phyloP scores from a whole-genome alignment of 352 stramenopile species.

The Globisporangium cederbergense region DNA sequence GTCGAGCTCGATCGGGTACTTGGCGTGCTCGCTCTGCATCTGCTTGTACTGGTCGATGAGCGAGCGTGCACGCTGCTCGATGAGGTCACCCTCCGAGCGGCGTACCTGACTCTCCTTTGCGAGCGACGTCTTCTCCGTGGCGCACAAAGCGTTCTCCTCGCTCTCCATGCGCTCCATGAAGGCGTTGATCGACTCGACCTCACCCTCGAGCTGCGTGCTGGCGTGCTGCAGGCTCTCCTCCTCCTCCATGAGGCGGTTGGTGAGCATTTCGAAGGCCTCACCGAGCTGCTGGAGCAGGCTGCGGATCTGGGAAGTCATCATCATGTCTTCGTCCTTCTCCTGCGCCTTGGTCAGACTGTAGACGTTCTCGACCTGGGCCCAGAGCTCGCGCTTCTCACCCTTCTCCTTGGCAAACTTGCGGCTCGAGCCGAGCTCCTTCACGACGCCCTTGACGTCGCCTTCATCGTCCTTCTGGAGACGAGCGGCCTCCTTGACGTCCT shows the following conservation, averaged over 20 bases:
- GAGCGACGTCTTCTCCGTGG: slow-evolving; percentile 84
- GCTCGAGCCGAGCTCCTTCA: slow-evolving; percentile 61
- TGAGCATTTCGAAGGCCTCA: slow-evolving; percentile 87
- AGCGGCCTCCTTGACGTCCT: slow-evolving; percentile 78
- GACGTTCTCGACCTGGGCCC: slow-evolving; percentile 81
- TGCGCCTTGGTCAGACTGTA: slow-evolving; percentile 79
- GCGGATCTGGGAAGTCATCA: slow-evolving; percentile 90
- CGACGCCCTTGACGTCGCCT: slow-evolving; percentile 64
- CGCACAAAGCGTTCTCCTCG: slow-evolving; percentile 76
- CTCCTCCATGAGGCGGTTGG: slow-evolving; percentile 82
- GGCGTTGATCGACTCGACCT: slow-evolving; percentile 85
- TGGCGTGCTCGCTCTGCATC: slow-evolving; percentile 83
- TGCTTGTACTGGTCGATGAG: slow-evolving; percentile 88
- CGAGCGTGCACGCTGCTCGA: slow-evolving; percentile 79
- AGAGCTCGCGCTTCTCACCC: slow-evolving; percentile 82
- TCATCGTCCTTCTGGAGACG: slow-evolving; percentile 86
- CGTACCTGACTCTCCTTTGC: slow-evolving; percentile 82
- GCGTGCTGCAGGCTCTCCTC: slow-evolving; percentile 84
- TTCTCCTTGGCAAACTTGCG: slow-evolving; percentile 69
- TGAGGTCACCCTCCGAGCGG: slow-evolving; percentile 73
- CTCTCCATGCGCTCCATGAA: slow-evolving; percentile 91
- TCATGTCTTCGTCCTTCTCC: slow-evolving; percentile 90
- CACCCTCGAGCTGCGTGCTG: slow-evolving; percentile 74
- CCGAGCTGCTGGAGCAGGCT: slow-evolving; percentile 81
- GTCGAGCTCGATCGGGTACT: slow-evolving; percentile 78